These are phyloP conservation scores for Haplosporangium sp. DNA, from an alignment of 371 early-diverging fungal species.

Conservation along the genomic window DNA sequence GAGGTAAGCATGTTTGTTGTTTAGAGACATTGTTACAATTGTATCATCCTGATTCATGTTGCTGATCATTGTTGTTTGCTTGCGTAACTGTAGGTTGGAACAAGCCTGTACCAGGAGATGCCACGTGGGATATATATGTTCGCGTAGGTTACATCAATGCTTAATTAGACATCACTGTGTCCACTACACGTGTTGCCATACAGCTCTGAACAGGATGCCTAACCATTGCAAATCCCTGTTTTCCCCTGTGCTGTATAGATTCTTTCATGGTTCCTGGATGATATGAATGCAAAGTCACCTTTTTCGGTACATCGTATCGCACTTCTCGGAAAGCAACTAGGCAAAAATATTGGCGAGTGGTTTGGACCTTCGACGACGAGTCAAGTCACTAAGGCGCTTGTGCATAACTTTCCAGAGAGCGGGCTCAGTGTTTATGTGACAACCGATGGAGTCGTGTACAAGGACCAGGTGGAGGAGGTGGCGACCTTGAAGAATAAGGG, in stretches of 20 bases:
- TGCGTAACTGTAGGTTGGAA: constrained; percentile 60
- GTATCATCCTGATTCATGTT: no score
- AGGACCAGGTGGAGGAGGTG: constrained; percentile 57
- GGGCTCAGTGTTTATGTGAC: constrained; percentile 77
- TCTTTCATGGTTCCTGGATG: constrained; percentile 87
- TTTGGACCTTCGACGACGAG: constrained; percentile 95
- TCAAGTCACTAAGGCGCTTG: constrained; percentile 85
- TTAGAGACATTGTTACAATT: background rate
- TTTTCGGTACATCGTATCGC: constrained; percentile 96
- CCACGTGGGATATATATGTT: constrained; percentile 56
- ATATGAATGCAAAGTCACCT: constrained; percentile 74
- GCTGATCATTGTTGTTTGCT: background rate
- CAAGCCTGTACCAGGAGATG: constrained; percentile 53
- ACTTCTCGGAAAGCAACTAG: constrained; percentile 83
- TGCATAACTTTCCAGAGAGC: constrained; percentile 70
- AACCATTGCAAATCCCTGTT: no score
- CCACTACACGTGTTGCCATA: no score
- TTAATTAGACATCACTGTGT: no score
- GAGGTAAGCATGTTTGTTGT: constrained; percentile 58
- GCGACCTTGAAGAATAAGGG: constrained; percentile 25
- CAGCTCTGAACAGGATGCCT: no score
- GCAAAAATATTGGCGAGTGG: constrained; percentile 96
- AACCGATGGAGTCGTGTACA: constrained; percentile 80
- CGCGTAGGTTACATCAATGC: constrained; percentile 57
- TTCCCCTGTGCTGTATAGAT: constrained; percentile 58